Conservation (phyloP, 768 basidiomycete genomes). For the Termitomyces sp. region DNA sequence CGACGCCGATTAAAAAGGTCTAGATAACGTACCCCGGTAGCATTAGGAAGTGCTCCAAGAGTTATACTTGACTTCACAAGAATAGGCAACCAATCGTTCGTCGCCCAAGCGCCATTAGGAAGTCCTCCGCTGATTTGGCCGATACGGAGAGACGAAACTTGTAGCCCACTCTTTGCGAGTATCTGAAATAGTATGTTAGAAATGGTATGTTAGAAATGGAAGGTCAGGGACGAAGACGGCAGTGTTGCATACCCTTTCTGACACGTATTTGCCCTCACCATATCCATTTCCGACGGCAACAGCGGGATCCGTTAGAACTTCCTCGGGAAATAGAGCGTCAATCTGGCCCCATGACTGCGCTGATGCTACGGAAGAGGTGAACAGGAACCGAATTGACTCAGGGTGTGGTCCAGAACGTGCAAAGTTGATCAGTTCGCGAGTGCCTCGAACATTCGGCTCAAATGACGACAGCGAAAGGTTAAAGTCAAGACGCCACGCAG, state of each 20-base stretch:
- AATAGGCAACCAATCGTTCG: constrained; percentile 41
- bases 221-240: neutral
- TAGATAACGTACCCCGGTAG: constrained; percentile 24
- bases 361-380: constrained; percentile 34
- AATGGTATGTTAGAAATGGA: neutral
- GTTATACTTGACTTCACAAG: constrained; percentile 28
- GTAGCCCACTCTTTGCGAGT: constrained; percentile 31
- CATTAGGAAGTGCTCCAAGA: constrained; percentile 22
- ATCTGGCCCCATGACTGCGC: constrained; percentile 22
- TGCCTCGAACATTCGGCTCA: constrained; percentile 40
- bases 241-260: constrained; percentile 25
- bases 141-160: constrained; percentile 31
- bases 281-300: constrained; percentile 37
- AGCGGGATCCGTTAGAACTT: constrained; percentile 21
- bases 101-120: constrained; percentile 35
- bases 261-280: constrained; percentile 38
- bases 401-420: constrained; percentile 21
- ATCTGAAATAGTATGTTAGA: constrained; percentile 17
- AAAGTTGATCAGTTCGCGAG: constrained; percentile 39
- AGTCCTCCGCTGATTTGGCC: constrained; percentile 40
- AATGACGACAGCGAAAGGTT: constrained; percentile 45
- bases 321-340: constrained; percentile 29
- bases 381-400: constrained; percentile 26
- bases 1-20: no score
- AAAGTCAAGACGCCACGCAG: constrained; percentile 39